Percentiles rank a stretch among this genome's conserved stretches.
phyloP scores from a whole-genome alignment of 192 early-diverging fungal species.

The Gaertneriomyces semiglobifer region DNA sequence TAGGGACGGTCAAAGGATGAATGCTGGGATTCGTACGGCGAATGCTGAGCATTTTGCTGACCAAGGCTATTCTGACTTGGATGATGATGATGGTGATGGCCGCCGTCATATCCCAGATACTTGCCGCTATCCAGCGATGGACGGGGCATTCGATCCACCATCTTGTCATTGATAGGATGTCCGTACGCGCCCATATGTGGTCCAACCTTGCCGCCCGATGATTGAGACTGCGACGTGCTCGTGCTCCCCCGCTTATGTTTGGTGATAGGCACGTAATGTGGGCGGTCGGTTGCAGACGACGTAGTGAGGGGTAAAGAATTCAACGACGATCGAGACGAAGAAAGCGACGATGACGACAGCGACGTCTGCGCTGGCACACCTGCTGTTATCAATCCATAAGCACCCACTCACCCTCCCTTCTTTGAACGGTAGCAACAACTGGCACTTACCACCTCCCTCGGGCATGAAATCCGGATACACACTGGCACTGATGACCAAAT shows the following conservation, averaged over 20 bases:
- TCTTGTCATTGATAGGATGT: neutral
- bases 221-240: constrained; percentile 1
- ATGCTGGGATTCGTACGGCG: too few relatives aligned
- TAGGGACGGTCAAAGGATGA: too few relatives aligned
- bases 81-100: neutral
- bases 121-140: constrained; percentile 24
- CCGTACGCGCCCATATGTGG: neutral
- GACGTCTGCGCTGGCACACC: neutral
- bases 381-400: neutral
- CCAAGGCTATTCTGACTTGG: neutral
- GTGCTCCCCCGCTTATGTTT: neutral
- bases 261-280: constrained; percentile 23
- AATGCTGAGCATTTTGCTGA: too few relatives aligned
- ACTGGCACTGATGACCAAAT: constrained; percentile 70
- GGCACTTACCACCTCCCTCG: constrained; percentile 5
- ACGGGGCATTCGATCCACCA: neutral
- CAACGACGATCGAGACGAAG: neutral
- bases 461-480: constrained; percentile 78
- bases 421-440: neutral
- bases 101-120: constrained; percentile 5
- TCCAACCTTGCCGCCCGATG: neutral
- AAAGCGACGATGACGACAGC: constrained; percentile 13
- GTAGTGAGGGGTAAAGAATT: constrained; percentile 1
- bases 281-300: neutral
- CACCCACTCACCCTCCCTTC: neutral